Percentiles rank a stretch among this genome's conserved stretches.
These are phyloP conservation scores for Asterophora lycoperdoides DNA, from an alignment of 768 basidiomycete species.

Conservation along the genomic window DNA sequence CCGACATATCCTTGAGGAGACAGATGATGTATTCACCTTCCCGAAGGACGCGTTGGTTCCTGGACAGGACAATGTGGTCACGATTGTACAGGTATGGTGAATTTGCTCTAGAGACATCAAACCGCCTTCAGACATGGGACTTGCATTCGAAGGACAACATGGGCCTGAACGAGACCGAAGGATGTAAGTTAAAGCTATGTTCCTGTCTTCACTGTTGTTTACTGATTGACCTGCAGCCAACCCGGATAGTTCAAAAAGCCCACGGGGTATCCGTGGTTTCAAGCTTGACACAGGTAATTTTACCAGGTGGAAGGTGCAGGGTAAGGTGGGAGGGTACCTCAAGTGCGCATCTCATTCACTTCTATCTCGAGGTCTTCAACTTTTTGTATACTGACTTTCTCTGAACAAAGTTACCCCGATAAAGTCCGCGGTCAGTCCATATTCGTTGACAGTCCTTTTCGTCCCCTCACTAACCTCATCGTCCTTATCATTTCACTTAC, in stretches of 20 bases:
- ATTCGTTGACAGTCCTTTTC: not conserved
- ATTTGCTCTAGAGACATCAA: not conserved
- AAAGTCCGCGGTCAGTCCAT: conserved; percentile 44
- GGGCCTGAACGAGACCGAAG: conserved; percentile 63
- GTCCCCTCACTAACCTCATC: not conserved
- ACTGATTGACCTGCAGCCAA: conserved; percentile 22
- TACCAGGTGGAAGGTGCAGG: conserved; percentile 66
- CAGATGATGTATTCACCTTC: conserved; percentile 63
- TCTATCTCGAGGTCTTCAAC: not conserved
- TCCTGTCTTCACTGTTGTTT: not conserved
- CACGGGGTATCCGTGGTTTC: conserved; percentile 78
- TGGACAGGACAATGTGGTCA: conserved; percentile 68
- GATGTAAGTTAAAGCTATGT: conserved; percentile 33
- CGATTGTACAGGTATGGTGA: conserved; percentile 61
- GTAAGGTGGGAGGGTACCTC: conserved; percentile 69
- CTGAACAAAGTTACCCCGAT: conserved; percentile 60
- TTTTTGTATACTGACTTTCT: not conserved
- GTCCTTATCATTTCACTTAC: not conserved
- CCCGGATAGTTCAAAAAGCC: conserved; percentile 59
- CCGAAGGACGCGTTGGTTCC: conserved; percentile 48
- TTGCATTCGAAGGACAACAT: conserved; percentile 64
- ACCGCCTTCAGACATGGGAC: not conserved
- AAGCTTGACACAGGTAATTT: conserved; percentile 60
- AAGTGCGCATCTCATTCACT: conserved; percentile 35
- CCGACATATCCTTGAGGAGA: conserved; percentile 54